Base-by-base conservation (phyloP, 805 yeast species). In the Candida qinlingensis region DNA sequence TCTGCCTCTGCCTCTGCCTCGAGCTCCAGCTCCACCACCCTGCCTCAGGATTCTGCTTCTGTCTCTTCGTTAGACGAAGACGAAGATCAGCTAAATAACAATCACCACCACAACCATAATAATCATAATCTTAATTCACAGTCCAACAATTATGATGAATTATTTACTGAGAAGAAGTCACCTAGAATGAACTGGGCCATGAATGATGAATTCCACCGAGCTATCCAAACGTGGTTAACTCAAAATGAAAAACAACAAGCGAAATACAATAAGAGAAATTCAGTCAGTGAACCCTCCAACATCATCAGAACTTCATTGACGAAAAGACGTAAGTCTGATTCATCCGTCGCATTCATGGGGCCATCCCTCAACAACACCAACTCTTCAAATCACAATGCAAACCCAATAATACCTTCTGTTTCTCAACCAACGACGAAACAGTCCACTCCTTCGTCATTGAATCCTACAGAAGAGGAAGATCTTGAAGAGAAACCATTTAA, bases 401-500 rank as follows among this genome's bases (percentile, higher is more conserved):
- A 12, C 6, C 26, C 25, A 29, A 8, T 25, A 10, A 27, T 36
- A 29, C 35, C 47, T 25, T 30, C 48, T 12, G 12, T 42, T 39
- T 28, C 45, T 5, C 38, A 38, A n/a, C 41, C 54, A 12, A 36
- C 44, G 7, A 43, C 44, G 25, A 47, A 37, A 35, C 36, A 46
- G 8, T 47, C 50, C 4, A 43, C 49, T 5, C 52, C 49, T 7
- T 36, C 42, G 6, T 19, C 19, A 19, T 26, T 25, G 19, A n/a
- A 40, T 9, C 25, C 34, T 19, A 33, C 39, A 12, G 47, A 41
- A 19, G 49, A 48, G 13, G 54, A 50, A n/a, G 54, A 50, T 28
- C 54, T 49, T 11, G 58, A 57, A 27, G 85, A 79, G 55, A 83
- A 82, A 63, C 80, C 80, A 40, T 83, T 75, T 58, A 74, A 75